Conservation (phyloP, 148 eudicot species). For the Suaeda aralocaspica region DNA sequence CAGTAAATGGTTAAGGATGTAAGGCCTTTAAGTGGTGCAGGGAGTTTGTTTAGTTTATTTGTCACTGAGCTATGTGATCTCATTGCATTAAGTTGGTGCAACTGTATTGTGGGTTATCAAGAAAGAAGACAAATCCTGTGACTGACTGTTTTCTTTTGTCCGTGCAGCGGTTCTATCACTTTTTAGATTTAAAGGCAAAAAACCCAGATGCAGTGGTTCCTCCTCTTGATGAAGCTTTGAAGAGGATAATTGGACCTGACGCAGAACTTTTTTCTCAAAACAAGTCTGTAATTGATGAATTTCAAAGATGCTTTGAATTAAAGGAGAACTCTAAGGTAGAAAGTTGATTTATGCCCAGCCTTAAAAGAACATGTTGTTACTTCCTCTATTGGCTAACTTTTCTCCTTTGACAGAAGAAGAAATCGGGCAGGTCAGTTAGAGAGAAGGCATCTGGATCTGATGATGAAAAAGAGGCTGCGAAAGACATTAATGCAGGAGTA, state of each 20-base stretch:
- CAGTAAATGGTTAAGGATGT: not conserved
- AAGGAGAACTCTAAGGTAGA: conserved; percentile 81
- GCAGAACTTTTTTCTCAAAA: conserved; percentile 57
- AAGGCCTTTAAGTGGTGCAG: not conserved
- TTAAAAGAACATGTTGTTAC: not conserved
- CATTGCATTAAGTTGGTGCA: not conserved
- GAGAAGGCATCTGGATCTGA: conserved; percentile 69
- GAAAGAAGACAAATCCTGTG: not conserved
- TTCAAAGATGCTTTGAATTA: conserved; percentile 62
- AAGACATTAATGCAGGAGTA: conserved; percentile 27
- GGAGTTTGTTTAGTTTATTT: not conserved
- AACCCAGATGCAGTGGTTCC: conserved; percentile 76
- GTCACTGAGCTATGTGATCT: not conserved
- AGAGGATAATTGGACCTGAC: conserved; percentile 72
- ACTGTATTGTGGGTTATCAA: not conserved
- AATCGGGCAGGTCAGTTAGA: conserved; percentile 51
- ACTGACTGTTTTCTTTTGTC: conserved; percentile 20
- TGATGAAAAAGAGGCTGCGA: conserved; percentile 46
- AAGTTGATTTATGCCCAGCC: conserved; percentile 3
- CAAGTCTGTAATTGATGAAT: conserved; percentile 58
- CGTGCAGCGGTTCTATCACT: conserved; percentile 74
- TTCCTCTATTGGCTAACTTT: conserved; percentile 8
- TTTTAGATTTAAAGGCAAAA: conserved; percentile 73
- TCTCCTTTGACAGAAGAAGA: conserved; percentile 62
- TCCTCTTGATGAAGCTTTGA: conserved; percentile 79